Percentiles rank a stretch among this genome's conserved stretches.
phyloP scores from a whole-genome alignment of 331 rosid species.

The Quercus phellos region DNA sequence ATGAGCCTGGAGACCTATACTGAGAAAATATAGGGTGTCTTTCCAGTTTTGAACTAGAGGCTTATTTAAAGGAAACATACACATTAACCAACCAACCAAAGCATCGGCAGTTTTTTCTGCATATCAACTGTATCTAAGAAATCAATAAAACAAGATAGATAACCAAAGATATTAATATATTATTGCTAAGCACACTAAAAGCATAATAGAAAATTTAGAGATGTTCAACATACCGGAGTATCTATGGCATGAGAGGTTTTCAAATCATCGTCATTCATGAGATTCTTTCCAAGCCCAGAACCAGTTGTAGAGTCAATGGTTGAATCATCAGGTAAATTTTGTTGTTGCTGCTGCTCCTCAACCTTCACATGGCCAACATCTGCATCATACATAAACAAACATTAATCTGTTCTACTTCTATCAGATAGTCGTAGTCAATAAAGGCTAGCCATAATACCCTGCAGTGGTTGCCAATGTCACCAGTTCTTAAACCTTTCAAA shows the following conservation, averaged over 20 bases:
- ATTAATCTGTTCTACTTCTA: conserved; percentile 2
- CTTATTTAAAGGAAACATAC: not conserved
- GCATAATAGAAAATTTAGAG: not conserved
- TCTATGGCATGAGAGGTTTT: conserved; percentile 58
- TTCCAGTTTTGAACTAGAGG: not conserved
- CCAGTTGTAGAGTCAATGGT: conserved; percentile 44
- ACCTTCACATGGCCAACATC: conserved; percentile 55
- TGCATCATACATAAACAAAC: conserved; percentile 35
- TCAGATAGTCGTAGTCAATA: not conserved
- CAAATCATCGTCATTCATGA: conserved; percentile 74
- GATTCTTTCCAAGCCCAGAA: conserved; percentile 68
- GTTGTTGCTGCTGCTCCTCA: conserved; percentile 80
- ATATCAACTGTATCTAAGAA: not conserved
- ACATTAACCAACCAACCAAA: not conserved
- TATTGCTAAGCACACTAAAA: conserved; percentile 6
- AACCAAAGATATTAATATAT: conserved; percentile 1
- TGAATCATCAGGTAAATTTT: conserved; percentile 60
- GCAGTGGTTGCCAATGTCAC: not conserved
- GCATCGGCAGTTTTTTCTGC: not conserved
- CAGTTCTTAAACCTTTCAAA: not conserved
- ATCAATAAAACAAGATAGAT: not conserved
- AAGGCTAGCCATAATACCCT: not conserved
- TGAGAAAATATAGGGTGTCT: not conserved
- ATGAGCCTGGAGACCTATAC: too few species aligned
- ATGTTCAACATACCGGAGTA: conserved; percentile 52